Percentiles rank a stretch among this genome's conserved stretches.
Conservation (phyloP, 345 rosid genomes). For the Brassica nigra region DNA sequence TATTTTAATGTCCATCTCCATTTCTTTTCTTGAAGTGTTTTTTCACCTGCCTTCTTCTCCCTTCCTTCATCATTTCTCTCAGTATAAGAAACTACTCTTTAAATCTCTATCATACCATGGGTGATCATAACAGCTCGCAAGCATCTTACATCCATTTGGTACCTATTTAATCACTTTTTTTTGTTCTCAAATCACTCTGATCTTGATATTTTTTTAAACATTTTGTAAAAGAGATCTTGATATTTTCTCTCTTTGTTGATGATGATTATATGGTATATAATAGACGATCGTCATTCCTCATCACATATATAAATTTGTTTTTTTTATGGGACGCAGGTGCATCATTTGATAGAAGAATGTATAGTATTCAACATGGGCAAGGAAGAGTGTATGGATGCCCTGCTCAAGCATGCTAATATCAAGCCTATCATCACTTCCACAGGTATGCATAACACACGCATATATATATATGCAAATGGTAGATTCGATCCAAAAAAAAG, state of each 20-base stretch:
- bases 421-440: constrained; percentile 84
- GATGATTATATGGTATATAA: background rate
- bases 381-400: constrained; percentile 95
- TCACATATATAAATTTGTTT: background rate
- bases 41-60: constrained; percentile 26
- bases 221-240: background rate
- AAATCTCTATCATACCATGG: constrained; percentile 39
- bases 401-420: constrained; percentile 83
- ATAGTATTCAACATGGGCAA: constrained; percentile 79
- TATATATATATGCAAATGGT: background rate
- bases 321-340: constrained; percentile 56
- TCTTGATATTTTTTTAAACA: background rate
- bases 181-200: background rate
- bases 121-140: constrained; percentile 46
- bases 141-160: constrained; percentile 74
- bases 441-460: constrained; percentile 45
- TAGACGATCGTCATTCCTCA: background rate
- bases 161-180: background rate
- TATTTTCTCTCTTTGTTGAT: background rate
- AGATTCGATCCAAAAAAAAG: too few relatives aligned
- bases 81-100: background rate
- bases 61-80: constrained; percentile 18
- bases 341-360: constrained; percentile 89
- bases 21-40: constrained; percentile 7
- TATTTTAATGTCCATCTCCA: background rate